These are phyloP conservation scores for Styphnolobium japonicum DNA, from an alignment of 306 rosid species.

Conservation along the genomic window DNA sequence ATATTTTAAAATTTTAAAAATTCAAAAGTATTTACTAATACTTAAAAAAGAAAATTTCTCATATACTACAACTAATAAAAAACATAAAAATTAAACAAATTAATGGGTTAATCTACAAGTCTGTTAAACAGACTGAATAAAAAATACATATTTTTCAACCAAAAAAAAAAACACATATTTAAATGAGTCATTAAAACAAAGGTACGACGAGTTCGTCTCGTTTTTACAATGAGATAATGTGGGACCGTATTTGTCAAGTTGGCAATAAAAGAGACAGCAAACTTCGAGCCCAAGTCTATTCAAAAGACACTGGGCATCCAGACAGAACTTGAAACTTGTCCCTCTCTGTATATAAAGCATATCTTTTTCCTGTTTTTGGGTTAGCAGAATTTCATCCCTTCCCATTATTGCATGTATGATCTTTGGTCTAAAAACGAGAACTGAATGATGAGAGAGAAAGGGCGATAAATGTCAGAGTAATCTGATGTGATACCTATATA, in stretches of 20 bases:
- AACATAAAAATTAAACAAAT: too few relatives aligned
- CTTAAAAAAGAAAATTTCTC: too few relatives aligned
- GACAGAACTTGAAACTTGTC: background rate
- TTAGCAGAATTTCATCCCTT: background rate
- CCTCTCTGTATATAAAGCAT: background rate
- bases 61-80: too few relatives aligned
- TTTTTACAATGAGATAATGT: conserved; percentile 3
- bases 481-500: background rate
- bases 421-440: background rate
- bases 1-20: too few relatives aligned
- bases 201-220: too few relatives aligned
- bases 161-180: too few relatives aligned
- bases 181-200: too few relatives aligned
- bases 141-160: too few relatives aligned
- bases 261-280: conserved; percentile 15
- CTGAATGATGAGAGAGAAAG: background rate
- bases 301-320: background rate
- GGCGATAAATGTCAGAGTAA: background rate
- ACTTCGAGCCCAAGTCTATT: conserved; percentile 9
- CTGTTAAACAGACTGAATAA: too few relatives aligned
- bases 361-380: background rate
- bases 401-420: conserved; percentile 23
- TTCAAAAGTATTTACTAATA: too few relatives aligned
- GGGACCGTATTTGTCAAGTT: conserved; percentile 1
- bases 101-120: too few relatives aligned